Conservation (phyloP, 2,329 filamentous ascomycete genomes). For the Fusarium luffae region DNA sequence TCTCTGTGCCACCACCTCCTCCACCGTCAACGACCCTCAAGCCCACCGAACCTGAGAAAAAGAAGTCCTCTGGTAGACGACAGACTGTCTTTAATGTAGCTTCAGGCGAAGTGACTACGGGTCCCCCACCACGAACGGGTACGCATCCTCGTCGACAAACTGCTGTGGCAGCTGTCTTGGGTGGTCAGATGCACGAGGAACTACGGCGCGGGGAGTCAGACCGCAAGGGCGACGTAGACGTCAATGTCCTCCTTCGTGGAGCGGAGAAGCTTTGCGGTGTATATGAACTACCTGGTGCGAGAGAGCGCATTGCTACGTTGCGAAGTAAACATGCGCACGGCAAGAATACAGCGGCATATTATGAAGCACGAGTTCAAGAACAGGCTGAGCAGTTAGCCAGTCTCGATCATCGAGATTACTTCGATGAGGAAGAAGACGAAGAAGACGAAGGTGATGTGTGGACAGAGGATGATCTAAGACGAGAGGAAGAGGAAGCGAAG, state of each 20-base stretch:
- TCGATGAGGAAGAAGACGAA: constrained; percentile 64
- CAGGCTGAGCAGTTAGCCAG: constrained; percentile 79
- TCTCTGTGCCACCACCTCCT: constrained; percentile 85
- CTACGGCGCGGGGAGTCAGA: constrained; percentile 70
- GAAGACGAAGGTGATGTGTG: constrained; percentile 59
- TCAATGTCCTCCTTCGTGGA: constrained; percentile 84
- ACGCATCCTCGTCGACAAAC: constrained; percentile 74
- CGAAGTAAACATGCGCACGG: constrained; percentile 78
- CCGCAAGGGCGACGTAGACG: constrained; percentile 77
- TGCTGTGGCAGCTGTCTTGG: constrained; percentile 89
- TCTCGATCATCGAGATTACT: constrained; percentile 72
- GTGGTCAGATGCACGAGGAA: constrained; percentile 85
- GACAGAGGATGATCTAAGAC: constrained; percentile 75
- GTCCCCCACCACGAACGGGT: constrained; percentile 60
- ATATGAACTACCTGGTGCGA: constrained; percentile 83
- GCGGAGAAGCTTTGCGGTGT: constrained; percentile 92
- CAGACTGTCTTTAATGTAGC: constrained; percentile 75
- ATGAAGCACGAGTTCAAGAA: constrained; percentile 81
- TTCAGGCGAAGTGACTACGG: constrained; percentile 70
- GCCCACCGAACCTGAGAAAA: constrained; percentile 52
- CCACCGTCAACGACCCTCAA: constrained; percentile 52
- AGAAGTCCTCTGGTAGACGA: constrained; percentile 59
- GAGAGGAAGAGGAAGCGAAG: constrained; percentile 74
- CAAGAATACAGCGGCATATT: constrained; percentile 78
- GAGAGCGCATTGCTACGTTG: constrained; percentile 79